Conservation (phyloP, 2,329 filamentous ascomycete genomes). For the Blastomyces gilchristii region DNA sequence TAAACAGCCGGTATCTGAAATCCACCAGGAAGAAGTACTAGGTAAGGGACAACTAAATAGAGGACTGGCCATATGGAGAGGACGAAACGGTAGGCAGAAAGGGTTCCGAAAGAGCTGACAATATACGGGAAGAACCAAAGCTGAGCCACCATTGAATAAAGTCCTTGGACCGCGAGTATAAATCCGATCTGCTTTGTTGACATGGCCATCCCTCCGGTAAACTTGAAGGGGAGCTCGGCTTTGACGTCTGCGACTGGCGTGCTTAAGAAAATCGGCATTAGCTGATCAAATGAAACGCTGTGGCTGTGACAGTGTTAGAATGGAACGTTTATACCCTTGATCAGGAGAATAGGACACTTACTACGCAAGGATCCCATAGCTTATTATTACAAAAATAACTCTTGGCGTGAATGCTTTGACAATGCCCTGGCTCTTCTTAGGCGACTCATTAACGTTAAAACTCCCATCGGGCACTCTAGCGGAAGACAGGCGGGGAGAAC, state of each 20-base stretch:
- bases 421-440: slow-evolving; percentile 33
- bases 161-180: slow-evolving; percentile 78
- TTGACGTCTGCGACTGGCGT: slow-evolving; percentile 45
- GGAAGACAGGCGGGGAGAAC: slow-evolving; percentile 39
- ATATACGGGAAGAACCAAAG: slow-evolving; percentile 73
- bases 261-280: slow-evolving; percentile 85
- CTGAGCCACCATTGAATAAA: slow-evolving; percentile 81
- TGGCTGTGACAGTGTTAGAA: slow-evolving; percentile 50
- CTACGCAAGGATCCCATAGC: slow-evolving; percentile 90
- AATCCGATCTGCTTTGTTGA: slow-evolving; percentile 75
- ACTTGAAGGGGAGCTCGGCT: slow-evolving; percentile 70
- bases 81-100: slow-evolving; percentile 72
- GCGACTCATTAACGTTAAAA: slow-evolving; percentile 23
- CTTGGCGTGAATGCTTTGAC: slow-evolving; percentile 68
- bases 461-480: slow-evolving; percentile 16
- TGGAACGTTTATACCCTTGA: slow-evolving; percentile 48
- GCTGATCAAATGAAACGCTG: slow-evolving; percentile 91
- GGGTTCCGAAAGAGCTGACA: slow-evolving; percentile 62
- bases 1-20: slow-evolving; percentile 68
- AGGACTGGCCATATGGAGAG: slow-evolving; percentile 76
- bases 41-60: slow-evolving; percentile 79
- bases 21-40: slow-evolving; percentile 66
- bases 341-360: slow-evolving; percentile 44
- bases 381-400: slow-evolving; percentile 76
- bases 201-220: slow-evolving; percentile 75